Percentiles rank a stretch among this genome's conserved stretches.
phyloP scores from a whole-genome alignment of 352 stramenopile species.

The Globisporangium orthogonon region DNA sequence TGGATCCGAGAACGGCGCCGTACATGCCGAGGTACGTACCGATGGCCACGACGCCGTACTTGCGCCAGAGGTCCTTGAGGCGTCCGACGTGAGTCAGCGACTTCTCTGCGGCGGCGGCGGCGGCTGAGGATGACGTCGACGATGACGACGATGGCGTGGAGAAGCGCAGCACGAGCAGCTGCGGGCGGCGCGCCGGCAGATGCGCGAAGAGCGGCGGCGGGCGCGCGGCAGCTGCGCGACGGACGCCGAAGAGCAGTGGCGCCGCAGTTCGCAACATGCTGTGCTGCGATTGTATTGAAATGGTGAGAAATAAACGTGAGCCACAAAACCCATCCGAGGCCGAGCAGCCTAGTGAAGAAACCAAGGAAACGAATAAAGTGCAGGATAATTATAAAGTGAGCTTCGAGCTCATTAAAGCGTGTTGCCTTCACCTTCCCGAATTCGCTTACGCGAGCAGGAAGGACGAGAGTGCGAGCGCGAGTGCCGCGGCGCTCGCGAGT shows the following conservation, averaged over 20 bases:
- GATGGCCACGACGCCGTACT: conserved; percentile 80
- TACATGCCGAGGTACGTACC: conserved; percentile 83
- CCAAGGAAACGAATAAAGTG: too few relatives aligned
- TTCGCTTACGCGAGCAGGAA: conserved; percentile 3
- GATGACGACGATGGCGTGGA: conserved; percentile 18
- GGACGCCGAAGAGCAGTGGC: conserved; percentile 1
- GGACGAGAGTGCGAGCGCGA: conserved; percentile 9
- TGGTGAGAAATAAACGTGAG: too few relatives aligned
- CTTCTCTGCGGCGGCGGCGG: conserved; percentile 28
- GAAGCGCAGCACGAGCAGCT: conserved; percentile 13
- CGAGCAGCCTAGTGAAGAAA: too few relatives aligned
- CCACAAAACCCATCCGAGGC: too few relatives aligned
- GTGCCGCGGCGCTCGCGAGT: neutral
- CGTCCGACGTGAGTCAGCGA: conserved; percentile 38
- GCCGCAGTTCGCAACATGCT: neutral
- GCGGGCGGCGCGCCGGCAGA: neutral
- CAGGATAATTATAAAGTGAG: too few relatives aligned
- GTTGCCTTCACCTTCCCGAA: too few relatives aligned
- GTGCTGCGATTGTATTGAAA: neutral
- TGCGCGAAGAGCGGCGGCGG: conserved; percentile 1
- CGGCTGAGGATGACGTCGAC: conserved; percentile 5
- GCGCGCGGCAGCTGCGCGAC: neutral
- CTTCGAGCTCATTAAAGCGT: too few relatives aligned
- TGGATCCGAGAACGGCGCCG: conserved; percentile 61
- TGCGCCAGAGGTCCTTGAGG: conserved; percentile 77